Conservation (phyloP, 257 asterid species). For the Lycium ferocissimum region DNA sequence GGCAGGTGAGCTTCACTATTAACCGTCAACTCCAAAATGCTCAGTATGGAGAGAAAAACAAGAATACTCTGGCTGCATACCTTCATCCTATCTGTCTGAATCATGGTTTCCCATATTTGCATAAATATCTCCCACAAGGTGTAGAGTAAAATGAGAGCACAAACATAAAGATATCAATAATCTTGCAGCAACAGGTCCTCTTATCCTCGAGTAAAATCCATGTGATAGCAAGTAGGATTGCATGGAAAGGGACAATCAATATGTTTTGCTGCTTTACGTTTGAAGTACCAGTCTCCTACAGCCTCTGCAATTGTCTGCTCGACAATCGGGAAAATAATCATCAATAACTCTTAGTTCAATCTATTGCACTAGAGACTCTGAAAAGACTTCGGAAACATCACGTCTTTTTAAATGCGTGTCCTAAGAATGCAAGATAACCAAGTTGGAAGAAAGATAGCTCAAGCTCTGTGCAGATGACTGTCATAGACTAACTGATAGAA, state of each 20-base stretch:
- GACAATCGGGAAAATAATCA: constrained; percentile 17
- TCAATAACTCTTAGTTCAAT: neutral
- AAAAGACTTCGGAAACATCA: neutral
- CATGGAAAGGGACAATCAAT: constrained; percentile 86
- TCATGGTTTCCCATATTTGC: constrained; percentile 1
- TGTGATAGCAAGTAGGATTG: constrained; percentile 86
- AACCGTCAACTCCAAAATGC: neutral
- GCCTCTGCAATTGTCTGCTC: constrained; percentile 87
- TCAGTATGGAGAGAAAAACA: neutral
- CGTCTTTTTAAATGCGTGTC: neutral
- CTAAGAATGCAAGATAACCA: neutral
- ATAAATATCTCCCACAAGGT: neutral
- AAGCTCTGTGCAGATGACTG: too few species aligned
- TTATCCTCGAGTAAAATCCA: constrained; percentile 54
- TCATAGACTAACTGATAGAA: too few species aligned
- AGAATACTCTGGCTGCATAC: neutral
- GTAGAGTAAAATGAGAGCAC: constrained; percentile 13
- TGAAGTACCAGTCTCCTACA: constrained; percentile 96
- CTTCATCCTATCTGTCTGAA: neutral
- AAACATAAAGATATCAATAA: neutral
- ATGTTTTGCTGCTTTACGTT: constrained; percentile 56
- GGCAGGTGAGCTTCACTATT: neutral
- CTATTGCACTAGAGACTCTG: neutral
- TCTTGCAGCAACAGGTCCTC: neutral
- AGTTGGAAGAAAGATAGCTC: neutral